Percentiles rank a stretch among this genome's conserved stretches.
phyloP scores from a whole-genome alignment of 2,329 filamentous ascomycete species.

The Trichoderma atrobrunneum region DNA sequence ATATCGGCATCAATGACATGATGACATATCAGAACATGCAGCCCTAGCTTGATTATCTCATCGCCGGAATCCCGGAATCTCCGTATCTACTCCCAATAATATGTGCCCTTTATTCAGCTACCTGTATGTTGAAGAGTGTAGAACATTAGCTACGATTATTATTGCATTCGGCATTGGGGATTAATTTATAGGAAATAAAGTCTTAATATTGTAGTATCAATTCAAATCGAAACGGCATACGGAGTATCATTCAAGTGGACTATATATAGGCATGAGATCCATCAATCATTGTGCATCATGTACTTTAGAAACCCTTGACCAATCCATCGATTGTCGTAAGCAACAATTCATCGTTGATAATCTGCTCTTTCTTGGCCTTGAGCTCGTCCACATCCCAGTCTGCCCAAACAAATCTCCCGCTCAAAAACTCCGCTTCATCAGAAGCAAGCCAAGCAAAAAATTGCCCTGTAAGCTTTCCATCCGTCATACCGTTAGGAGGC shows the following conservation, averaged over 20 bases:
- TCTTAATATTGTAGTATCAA: not conserved
- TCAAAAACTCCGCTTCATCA: not conserved
- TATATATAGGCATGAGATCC: no score
- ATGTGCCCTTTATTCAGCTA: not conserved
- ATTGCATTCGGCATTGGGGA: not conserved
- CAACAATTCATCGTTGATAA: not conserved
- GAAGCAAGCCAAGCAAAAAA: not conserved
- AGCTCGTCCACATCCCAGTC: not conserved
- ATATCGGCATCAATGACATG: not conserved
- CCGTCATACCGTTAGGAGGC: not conserved
- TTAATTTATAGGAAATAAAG: not conserved
- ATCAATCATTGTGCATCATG: not conserved
- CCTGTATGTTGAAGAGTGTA: not conserved
- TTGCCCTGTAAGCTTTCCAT: not conserved
- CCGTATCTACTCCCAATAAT: not conserved
- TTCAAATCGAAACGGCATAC: not conserved
- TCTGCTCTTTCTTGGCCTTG: not conserved
- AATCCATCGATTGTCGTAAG: not conserved
- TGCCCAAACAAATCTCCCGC: not conserved
- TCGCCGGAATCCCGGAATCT: not conserved
- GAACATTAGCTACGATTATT: accelerated
- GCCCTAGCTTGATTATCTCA: not conserved
- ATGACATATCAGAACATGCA: not conserved
- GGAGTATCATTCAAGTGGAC: no score
- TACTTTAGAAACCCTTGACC: not conserved